phyloP scores from a whole-genome alignment of 2,329 filamentous ascomycete genomes.

The Aspergillus oerlinghausenensis region DNA sequence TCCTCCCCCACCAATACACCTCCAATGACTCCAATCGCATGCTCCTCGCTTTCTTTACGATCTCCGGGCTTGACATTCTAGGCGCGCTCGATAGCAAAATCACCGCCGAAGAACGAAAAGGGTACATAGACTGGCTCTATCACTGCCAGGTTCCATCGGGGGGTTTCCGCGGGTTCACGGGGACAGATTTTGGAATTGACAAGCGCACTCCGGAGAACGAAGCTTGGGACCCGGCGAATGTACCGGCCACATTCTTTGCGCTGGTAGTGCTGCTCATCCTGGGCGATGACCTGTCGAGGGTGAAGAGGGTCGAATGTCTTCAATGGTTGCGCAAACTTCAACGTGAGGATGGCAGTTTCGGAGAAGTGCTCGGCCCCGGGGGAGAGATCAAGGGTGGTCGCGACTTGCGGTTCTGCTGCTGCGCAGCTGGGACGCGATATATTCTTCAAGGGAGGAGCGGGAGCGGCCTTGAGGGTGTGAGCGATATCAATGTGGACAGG shows the following conservation, averaged over 20 bases:
- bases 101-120: conserved; percentile 49
- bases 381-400: conserved; percentile 67
- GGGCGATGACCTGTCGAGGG: conserved; percentile 59
- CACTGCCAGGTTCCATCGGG: conserved; percentile 78
- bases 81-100: conserved; percentile 56
- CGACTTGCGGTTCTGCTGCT: conserved; percentile 85
- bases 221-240: conserved; percentile 69
- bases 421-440: conserved; percentile 76
- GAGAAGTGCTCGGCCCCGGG: conserved; percentile 65
- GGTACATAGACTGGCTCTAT: conserved; percentile 72
- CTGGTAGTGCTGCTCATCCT: conserved; percentile 66
- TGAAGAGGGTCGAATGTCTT: conserved; percentile 65
- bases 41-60: conserved; percentile 81
- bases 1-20: conserved; percentile 78
- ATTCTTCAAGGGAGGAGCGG: conserved; percentile 64
- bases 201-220: conserved; percentile 49
- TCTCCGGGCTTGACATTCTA: conserved; percentile 80
- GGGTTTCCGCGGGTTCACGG: conserved; percentile 84
- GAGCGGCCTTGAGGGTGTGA: conserved; percentile 51
- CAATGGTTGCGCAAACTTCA: conserved; percentile 73
- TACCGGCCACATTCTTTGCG: conserved; percentile 87
- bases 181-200: conserved; percentile 51
- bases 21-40: conserved; percentile 87
- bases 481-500: conserved; percentile 69
- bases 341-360: conserved; percentile 82